Conservation (phyloP, 306 rosid species). For the Quercus berberidifolia region DNA sequence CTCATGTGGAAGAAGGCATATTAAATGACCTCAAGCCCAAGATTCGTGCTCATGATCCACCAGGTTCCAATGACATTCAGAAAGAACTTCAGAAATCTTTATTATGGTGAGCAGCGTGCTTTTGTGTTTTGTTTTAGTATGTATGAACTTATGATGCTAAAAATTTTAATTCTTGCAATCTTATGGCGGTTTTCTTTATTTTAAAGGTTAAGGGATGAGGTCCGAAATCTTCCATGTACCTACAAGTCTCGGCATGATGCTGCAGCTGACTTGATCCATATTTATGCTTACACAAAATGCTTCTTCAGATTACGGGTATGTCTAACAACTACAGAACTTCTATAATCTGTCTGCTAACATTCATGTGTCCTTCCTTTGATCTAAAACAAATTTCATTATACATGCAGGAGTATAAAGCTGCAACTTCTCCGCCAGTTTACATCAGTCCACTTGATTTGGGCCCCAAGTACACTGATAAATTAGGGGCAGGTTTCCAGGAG, state of each 20-base stretch:
- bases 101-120: conserved; percentile 52
- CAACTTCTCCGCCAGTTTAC: conserved; percentile 95
- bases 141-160: conserved; percentile 1
- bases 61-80: conserved; percentile 55
- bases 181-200: conserved; percentile 1
- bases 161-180: conserved; percentile 4
- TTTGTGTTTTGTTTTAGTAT: conserved; percentile 2
- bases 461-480: conserved; percentile 74
- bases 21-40: conserved; percentile 68
- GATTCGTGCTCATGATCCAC: conserved; percentile 68
- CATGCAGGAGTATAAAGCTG: conserved; percentile 69
- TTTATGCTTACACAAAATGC: conserved; percentile 79
- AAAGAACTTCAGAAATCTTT: conserved; percentile 75
- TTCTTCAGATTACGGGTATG: conserved; percentile 89
- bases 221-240: conserved; percentile 83
- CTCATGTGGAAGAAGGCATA: conserved; percentile 58
- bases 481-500: conserved; percentile 81
- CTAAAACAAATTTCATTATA: conserved; percentile 6
- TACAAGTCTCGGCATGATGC: conserved; percentile 97
- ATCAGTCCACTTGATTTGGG: conserved; percentile 99
- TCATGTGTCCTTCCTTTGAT: not conserved
- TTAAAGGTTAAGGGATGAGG: conserved; percentile 95
- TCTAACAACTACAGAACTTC: conserved; percentile 8
- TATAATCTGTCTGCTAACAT: not conserved
- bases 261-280: conserved; percentile 97